Evolutionary conservation across 2,329 filamentous ascomycete species (phyloP).

Genomic region (Aspergillus neoniger): DNA sequence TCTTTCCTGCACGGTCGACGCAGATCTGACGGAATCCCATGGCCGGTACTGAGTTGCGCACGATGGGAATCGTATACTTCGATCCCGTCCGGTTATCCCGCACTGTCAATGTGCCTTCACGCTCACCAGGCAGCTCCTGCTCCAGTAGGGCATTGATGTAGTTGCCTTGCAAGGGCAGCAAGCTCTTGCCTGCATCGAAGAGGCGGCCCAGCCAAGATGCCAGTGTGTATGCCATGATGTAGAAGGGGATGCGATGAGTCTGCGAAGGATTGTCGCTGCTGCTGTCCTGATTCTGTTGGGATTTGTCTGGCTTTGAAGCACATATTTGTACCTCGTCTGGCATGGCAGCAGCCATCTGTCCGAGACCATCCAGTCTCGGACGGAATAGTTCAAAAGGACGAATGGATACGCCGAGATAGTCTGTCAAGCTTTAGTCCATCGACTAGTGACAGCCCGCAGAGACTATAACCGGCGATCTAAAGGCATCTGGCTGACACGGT

Average conservation of each 20-base stretch:
- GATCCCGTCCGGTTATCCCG: neutral
- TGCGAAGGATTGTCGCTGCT: neutral
- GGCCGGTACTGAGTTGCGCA: slow-evolving; percentile 1
- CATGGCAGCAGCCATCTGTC: neutral
- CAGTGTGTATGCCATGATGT: neutral
- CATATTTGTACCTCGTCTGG: slow-evolving; percentile 1
- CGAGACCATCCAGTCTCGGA: neutral
- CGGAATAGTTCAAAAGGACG: neutral
- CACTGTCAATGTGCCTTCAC: slow-evolving; percentile 4
- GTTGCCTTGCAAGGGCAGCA: neutral
- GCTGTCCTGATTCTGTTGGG: neutral
- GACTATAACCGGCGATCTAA: neutral
- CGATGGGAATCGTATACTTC: neutral
- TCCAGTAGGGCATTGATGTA: neutral
- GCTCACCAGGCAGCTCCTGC: neutral
- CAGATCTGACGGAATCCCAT: slow-evolving; percentile 2
- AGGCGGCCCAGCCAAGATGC: neutral
- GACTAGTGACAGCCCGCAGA: neutral
- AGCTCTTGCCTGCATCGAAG: neutral
- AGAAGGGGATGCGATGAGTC: neutral
- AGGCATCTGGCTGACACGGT: neutral
- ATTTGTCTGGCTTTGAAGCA: neutral
- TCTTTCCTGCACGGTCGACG: neutral
- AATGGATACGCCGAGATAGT: neutral
- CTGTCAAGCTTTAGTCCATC: neutral